These are phyloP conservation scores for Boletus bicolor DNA, from an alignment of 768 basidiomycete species.

Conservation along the genomic window DNA sequence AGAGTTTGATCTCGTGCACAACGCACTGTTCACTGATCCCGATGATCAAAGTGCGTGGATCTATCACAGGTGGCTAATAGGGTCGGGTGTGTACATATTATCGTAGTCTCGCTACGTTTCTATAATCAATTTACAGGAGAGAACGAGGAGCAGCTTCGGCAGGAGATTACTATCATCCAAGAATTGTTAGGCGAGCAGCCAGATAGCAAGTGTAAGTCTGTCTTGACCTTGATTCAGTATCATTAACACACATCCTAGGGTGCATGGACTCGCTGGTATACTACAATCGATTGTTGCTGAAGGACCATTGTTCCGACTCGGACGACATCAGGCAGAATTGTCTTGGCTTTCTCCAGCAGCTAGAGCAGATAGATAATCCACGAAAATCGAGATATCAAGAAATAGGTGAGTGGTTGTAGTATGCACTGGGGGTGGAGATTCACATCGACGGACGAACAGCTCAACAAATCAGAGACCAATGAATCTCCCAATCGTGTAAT, in stretches of 20 bases:
- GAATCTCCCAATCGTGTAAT: not conserved
- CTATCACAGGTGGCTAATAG: constrained; percentile 97
- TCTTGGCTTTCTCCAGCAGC: constrained; percentile 47
- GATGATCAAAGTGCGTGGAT: constrained; percentile 97
- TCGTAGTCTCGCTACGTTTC: not conserved
- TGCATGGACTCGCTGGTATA: constrained; percentile 90
- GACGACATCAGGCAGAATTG: constrained; percentile 45
- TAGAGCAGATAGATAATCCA: constrained; percentile 62
- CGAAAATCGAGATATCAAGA: constrained; percentile 68
- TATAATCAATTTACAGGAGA: constrained; percentile 45
- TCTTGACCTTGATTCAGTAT: not conserved
- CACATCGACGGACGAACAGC: constrained; percentile 13
- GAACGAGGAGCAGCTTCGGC: constrained; percentile 51
- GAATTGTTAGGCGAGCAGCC: constrained; percentile 87
- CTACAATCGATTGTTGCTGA: constrained; percentile 72
- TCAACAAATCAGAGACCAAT: constrained; percentile 15
- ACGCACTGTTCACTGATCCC: constrained; percentile 96
- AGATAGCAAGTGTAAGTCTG: constrained; percentile 80
- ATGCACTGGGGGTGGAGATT: not conserved
- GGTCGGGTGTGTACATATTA: constrained; percentile 51
- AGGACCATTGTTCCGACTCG: constrained; percentile 40
- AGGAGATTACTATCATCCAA: constrained; percentile 76
- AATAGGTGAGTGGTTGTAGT: constrained; percentile 41
- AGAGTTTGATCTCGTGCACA: constrained; percentile 93
- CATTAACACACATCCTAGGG: constrained; percentile 49